phyloP scores from a whole-genome alignment of 805 yeast genomes.

The Lipomyces yamanashiensis region DNA sequence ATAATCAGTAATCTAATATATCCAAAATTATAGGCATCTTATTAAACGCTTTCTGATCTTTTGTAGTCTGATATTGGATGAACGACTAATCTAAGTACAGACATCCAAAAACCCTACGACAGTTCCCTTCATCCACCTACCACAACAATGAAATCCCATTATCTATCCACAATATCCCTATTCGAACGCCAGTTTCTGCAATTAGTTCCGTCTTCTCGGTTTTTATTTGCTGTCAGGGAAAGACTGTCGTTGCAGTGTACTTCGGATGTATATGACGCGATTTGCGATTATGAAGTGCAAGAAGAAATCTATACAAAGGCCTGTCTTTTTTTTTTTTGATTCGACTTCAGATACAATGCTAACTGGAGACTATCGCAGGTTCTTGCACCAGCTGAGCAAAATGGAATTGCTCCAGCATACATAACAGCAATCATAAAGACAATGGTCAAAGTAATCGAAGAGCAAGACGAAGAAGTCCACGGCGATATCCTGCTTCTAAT shows the following conservation, averaged over 20 bases:
- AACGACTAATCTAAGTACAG: too few species aligned
- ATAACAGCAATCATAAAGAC: conserved; percentile 10
- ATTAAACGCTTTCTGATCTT: too few species aligned
- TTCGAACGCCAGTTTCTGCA: conserved; percentile 31
- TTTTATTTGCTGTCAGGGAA: conserved; percentile 15
- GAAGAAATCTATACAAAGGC: conserved; percentile 10
- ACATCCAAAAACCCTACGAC: too few species aligned
- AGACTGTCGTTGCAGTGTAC: background rate
- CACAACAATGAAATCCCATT: background rate
- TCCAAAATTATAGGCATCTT: too few species aligned
- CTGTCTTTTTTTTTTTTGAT: background rate
- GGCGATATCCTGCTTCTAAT: conserved; percentile 15
- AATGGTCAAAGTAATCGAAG: conserved; percentile 7
- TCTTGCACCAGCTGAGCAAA: conserved; percentile 2
- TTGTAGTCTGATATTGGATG: too few species aligned
- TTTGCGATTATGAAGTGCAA: conserved; percentile 23
- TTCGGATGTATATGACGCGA: background rate
- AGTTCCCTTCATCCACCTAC: too few species aligned
- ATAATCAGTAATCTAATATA: too few species aligned
- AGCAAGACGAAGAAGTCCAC: conserved; percentile 19
- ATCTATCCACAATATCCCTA: conserved; percentile 1
- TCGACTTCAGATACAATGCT: background rate
- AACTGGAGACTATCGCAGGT: background rate
- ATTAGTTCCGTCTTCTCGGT: conserved; percentile 21
- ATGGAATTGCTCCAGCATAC: conserved; percentile 13